Conservation (phyloP, 495 filamentous ascomycete species). For the Bacidia rubella region DNA sequence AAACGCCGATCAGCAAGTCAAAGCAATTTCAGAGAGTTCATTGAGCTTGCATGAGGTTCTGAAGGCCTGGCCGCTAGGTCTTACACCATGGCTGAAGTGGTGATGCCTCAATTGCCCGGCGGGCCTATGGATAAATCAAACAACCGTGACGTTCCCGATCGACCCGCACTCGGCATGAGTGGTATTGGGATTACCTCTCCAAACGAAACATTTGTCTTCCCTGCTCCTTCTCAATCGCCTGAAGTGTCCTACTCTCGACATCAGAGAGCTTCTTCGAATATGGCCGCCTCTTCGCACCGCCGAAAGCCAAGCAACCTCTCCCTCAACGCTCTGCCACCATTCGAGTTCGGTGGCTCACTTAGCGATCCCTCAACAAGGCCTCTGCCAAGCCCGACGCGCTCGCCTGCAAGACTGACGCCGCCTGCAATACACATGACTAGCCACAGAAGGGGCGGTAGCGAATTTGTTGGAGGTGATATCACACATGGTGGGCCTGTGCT, state of each 20-base stretch:
- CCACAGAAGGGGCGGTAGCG: slow-evolving; percentile 64
- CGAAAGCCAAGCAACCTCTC: slow-evolving; percentile 9
- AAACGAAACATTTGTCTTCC: not conserved
- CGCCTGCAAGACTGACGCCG: slow-evolving; percentile 15
- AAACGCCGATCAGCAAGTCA: not conserved
- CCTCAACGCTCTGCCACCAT: slow-evolving; percentile 23
- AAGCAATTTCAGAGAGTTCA: not conserved
- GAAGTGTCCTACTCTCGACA: not conserved
- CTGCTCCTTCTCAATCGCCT: not conserved
- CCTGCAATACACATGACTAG: slow-evolving; percentile 20
- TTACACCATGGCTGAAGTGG: slow-evolving; percentile 1
- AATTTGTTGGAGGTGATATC: slow-evolving; percentile 70
- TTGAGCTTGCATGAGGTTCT: not conserved
- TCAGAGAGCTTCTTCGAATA: not conserved
- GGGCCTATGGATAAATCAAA: not conserved
- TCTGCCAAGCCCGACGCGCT: slow-evolving; percentile 22
- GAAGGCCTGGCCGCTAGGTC: not conserved
- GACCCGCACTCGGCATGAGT: not conserved
- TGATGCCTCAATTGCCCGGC: not conserved
- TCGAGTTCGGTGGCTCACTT: slow-evolving; percentile 16
- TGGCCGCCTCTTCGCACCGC: not conserved
- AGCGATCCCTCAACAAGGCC: slow-evolving; percentile 6
- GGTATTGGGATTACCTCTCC: not conserved
- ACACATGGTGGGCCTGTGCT: slow-evolving; percentile 43
- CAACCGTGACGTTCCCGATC: not conserved